These are phyloP conservation scores for Paramecium tetraurelia DNA, from an alignment of 73 alveolate genomes.

Conservation along the genomic window DNA sequence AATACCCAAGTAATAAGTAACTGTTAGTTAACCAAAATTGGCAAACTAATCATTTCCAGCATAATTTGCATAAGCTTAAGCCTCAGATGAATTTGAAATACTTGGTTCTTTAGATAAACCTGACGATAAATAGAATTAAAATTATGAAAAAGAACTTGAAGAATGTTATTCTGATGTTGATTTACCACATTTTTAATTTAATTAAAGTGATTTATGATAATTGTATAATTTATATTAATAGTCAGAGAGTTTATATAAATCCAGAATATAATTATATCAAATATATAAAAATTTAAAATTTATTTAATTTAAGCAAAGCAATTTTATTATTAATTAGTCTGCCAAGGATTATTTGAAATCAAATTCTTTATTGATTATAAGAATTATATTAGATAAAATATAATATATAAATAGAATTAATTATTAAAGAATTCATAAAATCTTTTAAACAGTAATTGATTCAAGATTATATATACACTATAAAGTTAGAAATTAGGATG, in stretches of 20 bases:
- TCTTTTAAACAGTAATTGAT: too few relatives aligned
- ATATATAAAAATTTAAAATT: constrained; percentile 70
- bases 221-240: neutral
- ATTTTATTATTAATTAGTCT: constrained; percentile 81
- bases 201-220: neutral
- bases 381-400: too few relatives aligned
- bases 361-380: constrained; percentile 63
- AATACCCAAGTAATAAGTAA: neutral
- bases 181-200: neutral
- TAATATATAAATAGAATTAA: too few relatives aligned
- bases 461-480: too few relatives aligned
- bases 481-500: too few relatives aligned
- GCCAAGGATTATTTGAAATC: constrained; percentile 75
- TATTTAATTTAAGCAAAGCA: constrained; percentile 71
- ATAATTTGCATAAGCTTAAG: neutral
- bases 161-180: constrained; percentile 24
- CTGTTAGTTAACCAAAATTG: neutral
- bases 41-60: neutral
- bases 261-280: neutral
- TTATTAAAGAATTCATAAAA: too few relatives aligned
- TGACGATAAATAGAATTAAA: neutral
- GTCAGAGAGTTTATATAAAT: neutral
- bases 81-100: neutral
- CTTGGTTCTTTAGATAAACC: neutral
- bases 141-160: neutral